Evolutionary conservation across 495 filamentous ascomycete species (phyloP).

Genomic region (Massariosphaeria phaeospora): DNA sequence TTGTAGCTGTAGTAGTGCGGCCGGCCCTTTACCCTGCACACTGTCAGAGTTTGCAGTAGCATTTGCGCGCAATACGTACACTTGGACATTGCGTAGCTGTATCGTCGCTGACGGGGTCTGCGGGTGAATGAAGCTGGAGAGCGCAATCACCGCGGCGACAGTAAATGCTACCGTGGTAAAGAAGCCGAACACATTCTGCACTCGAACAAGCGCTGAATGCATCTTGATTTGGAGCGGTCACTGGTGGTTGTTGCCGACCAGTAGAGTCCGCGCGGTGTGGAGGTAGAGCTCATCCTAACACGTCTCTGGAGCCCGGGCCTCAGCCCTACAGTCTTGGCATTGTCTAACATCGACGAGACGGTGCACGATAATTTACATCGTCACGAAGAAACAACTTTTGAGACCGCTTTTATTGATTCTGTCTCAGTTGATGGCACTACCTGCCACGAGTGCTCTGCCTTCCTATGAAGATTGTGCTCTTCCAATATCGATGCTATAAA

Average conservation of each 20-base stretch:
- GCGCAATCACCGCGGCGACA: constrained; percentile 71
- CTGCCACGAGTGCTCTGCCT: no score
- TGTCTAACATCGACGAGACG: background rate
- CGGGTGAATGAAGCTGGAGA: constrained; percentile 68
- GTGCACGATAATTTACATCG: no score
- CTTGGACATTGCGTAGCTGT: constrained; percentile 71
- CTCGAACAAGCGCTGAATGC: constrained; percentile 78
- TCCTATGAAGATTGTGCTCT: no score
- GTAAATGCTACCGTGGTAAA: constrained; percentile 90
- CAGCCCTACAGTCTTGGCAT: constrained; percentile 8
- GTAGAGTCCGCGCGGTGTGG: background rate
- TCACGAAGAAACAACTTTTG: no score
- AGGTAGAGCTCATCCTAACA: constrained; percentile 16
- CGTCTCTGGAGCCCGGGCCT: constrained; percentile 18
- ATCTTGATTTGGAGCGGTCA: constrained; percentile 50
- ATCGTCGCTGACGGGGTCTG: constrained; percentile 62
- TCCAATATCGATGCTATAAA: no score
- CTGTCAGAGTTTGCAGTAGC: background rate
- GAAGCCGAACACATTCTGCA: constrained; percentile 93
- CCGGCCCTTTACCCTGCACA: constrained; percentile 69
- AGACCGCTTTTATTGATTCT: no score
- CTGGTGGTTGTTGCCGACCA: constrained; percentile 2
- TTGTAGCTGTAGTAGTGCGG: constrained; percentile 91
- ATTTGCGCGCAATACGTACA: constrained; percentile 54
- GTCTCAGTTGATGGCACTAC: no score